These are phyloP conservation scores for Tulasnella sp. DNA, from an alignment of 768 basidiomycete genomes.

Conservation along the genomic window DNA sequence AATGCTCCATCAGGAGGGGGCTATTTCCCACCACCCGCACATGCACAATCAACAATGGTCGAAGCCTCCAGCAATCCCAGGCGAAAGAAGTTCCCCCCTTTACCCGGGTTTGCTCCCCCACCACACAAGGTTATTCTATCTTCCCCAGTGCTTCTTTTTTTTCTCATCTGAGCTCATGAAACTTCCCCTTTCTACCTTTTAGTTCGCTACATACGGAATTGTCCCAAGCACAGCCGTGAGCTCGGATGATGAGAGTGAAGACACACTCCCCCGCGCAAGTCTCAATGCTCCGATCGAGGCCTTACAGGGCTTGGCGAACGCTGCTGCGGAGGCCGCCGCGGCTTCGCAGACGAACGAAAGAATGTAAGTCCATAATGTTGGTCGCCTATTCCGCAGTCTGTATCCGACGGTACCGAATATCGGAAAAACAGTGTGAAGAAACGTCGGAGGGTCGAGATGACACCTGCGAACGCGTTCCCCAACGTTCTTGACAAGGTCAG, in stretches of 20 bases:
- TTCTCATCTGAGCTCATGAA: conserved; percentile 8
- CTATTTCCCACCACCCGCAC: not conserved
- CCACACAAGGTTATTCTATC: conserved; percentile 4
- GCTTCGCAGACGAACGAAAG: conserved; percentile 23
- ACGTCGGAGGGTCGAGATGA: conserved; percentile 72
- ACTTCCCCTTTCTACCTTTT: conserved; percentile 41
- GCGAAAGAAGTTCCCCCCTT: conserved; percentile 50
- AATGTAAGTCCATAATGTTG: not conserved
- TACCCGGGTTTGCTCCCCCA: conserved; percentile 87
- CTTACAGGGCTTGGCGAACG: conserved; percentile 85
- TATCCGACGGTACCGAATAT: not conserved
- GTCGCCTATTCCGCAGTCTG: conserved; percentile 1
- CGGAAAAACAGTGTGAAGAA: conserved; percentile 49
- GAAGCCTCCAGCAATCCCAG: too few species aligned
- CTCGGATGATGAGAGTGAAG: conserved; percentile 86
- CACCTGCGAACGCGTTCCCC: conserved; percentile 74
- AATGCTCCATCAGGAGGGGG: not conserved
- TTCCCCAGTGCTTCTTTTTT: not conserved
- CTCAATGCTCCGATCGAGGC: conserved; percentile 92
- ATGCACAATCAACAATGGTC: not conserved
- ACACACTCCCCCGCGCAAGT: conserved; percentile 69
- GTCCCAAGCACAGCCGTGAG: conserved; percentile 72
- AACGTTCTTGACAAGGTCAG: conserved; percentile 78
- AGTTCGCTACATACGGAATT: conserved; percentile 81
- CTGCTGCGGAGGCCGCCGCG: conserved; percentile 79